These are phyloP conservation scores for Geotrichum aggregatum DNA, from an alignment of 1,139 yeast species.

Conservation along the genomic window DNA sequence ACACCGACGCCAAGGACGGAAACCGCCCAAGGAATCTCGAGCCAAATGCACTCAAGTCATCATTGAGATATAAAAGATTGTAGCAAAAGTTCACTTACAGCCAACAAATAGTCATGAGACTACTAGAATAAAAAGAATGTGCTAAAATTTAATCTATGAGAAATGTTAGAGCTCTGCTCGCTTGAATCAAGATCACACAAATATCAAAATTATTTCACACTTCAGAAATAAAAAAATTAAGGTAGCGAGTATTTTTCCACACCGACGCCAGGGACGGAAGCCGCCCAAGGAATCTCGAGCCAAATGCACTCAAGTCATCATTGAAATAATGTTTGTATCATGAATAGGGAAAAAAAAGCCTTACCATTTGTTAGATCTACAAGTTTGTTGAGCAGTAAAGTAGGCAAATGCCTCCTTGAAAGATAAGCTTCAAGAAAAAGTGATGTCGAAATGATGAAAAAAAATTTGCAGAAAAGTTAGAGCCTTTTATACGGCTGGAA, in stretches of 20 bases:
- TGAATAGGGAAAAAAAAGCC: background rate
- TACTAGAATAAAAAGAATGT: background rate
- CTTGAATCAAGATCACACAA: background rate
- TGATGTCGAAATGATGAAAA: background rate
- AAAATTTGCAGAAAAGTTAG: background rate
- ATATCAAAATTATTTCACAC: background rate
- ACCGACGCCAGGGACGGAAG: conserved; percentile 18
- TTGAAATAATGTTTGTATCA: background rate
- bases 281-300: conserved; percentile 18
- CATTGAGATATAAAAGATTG: conserved; percentile 5
- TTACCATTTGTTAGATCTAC: background rate
- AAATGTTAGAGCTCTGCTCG: conserved; percentile 1
- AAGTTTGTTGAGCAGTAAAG: background rate
- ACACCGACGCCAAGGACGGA: conserved; percentile 19
- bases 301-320: conserved; percentile 24
- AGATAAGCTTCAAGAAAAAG: too few species aligned
- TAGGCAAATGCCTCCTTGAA: background rate
- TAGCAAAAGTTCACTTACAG: background rate
- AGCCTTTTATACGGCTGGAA: background rate
- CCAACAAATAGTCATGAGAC: background rate
- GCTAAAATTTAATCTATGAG: background rate
- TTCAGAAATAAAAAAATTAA: conserved; percentile 14
- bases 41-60: conserved; percentile 24
- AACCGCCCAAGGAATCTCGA: conserved; percentile 17
- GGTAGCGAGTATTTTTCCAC: conserved; percentile 24